Percentiles rank a stretch among this genome's conserved stretches.
Conservation (phyloP, 2,329 filamentous ascomycete genomes). For the Xylaria polymorpha region DNA sequence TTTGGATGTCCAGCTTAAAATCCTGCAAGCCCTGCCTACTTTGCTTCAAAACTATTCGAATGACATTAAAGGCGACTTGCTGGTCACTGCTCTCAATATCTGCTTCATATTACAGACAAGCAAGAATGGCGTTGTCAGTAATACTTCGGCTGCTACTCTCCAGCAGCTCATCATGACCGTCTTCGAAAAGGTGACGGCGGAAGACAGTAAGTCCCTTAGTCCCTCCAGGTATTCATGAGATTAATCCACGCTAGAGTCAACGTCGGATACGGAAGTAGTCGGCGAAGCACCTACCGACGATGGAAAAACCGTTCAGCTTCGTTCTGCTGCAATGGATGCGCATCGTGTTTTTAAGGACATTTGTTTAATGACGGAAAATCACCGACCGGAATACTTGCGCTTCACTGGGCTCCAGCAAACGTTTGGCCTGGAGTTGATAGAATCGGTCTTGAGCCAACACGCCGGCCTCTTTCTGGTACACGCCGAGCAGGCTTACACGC, state of each 20-base stretch:
- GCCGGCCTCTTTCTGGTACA: conserved; percentile 81
- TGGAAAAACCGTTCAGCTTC: conserved; percentile 70
- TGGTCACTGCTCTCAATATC: conserved; percentile 86
- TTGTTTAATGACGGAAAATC: conserved; percentile 86
- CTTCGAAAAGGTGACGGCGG: conserved; percentile 87
- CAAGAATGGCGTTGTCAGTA: conserved; percentile 93
- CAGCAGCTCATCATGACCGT: conserved; percentile 93
- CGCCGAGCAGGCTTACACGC: conserved; percentile 81
- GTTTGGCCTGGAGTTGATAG: conserved; percentile 90
- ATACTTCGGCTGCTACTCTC: conserved; percentile 94
- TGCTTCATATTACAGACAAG: conserved; percentile 91
- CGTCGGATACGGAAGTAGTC: conserved; percentile 65
- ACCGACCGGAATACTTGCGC: conserved; percentile 83
- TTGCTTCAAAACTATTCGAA: conserved; percentile 89
- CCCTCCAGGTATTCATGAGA: not conserved
- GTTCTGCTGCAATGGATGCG: conserved; percentile 84
- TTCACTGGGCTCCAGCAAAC: conserved; percentile 82
- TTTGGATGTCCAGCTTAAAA: conserved; percentile 94
- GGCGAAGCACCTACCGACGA: conserved; percentile 76
- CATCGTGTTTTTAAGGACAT: conserved; percentile 90
- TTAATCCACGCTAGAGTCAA: conserved; percentile 51
- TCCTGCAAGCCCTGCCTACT: conserved; percentile 89
- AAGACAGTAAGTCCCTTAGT: conserved; percentile 74
- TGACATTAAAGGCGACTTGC: conserved; percentile 81
- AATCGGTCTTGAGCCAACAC: conserved; percentile 89